phyloP scores from a whole-genome alignment of 441 rosid genomes.

The Brassica hybrid region DNA sequence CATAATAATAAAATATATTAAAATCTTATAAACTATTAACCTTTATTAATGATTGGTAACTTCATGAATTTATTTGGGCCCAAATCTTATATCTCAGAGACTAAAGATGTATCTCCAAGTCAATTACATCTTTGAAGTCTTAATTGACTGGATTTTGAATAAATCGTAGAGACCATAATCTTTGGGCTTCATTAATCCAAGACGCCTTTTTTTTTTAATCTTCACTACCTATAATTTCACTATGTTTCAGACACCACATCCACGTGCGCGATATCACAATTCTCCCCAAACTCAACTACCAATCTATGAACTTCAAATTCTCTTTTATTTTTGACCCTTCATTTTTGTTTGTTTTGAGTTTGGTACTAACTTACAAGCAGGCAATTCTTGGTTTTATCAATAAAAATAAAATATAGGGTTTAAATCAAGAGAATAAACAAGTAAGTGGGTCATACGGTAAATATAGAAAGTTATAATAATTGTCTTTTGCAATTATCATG shows the following conservation, averaged over 20 bases:
- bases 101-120: too few species aligned
- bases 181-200: too few species aligned
- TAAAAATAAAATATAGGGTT: not conserved
- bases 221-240: too few species aligned
- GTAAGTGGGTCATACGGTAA: not conserved
- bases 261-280: not conserved
- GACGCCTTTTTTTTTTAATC: too few species aligned
- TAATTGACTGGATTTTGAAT: too few species aligned
- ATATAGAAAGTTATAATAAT: slow-evolving; percentile 7
- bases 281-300: slow-evolving; percentile 34
- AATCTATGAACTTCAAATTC: not conserved
- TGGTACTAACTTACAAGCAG: not conserved
- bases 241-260: not conserved
- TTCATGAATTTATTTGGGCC: too few species aligned
- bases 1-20: too few species aligned
- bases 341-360: not conserved
- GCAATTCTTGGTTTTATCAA: not conserved
- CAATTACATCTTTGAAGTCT: too few species aligned
- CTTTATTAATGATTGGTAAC: too few species aligned
- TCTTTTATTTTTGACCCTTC: not conserved
- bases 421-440: not conserved
- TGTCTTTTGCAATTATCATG: slow-evolving; percentile 31
- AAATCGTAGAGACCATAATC: too few species aligned
- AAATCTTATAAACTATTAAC: too few species aligned
- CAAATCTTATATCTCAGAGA: too few species aligned